Evolutionary conservation across 768 basidiomycete genomes (phyloP).

Genomic region (Boletus pseudo-olivaceus): DNA sequence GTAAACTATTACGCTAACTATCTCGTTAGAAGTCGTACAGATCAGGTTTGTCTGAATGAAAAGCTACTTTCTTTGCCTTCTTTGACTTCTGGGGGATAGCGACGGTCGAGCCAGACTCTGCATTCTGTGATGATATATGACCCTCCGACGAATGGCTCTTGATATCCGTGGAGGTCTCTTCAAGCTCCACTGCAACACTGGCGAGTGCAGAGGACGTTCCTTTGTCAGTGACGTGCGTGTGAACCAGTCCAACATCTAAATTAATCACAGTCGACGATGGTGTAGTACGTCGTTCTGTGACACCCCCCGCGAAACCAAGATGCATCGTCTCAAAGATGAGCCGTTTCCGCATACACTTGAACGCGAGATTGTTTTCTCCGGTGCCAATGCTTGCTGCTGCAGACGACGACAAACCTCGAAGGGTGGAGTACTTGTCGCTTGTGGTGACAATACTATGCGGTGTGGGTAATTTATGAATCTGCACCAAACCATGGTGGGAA

Average conservation of each 20-base stretch:
- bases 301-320: slow-evolving; percentile 82
- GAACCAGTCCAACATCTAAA: slow-evolving; percentile 16
- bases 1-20: background rate
- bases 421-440: slow-evolving; percentile 76
- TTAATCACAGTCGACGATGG: slow-evolving; percentile 34
- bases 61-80: slow-evolving; percentile 65
- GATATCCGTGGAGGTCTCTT: slow-evolving; percentile 23
- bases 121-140: slow-evolving; percentile 7
- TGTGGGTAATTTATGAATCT: slow-evolving; percentile 72
- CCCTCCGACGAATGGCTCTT: slow-evolving; percentile 3
- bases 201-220: slow-evolving; percentile 27
- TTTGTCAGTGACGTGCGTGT: slow-evolving; percentile 15
- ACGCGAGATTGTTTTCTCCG: slow-evolving; percentile 96
- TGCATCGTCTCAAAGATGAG: slow-evolving; percentile 91
- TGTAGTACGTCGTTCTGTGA: slow-evolving; percentile 68
- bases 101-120: slow-evolving; percentile 1
- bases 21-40: slow-evolving; percentile 65
- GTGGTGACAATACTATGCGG: slow-evolving; percentile 71
- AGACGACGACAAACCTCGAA: slow-evolving; percentile 73
- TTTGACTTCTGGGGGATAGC: slow-evolving; percentile 30
- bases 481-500: slow-evolving; percentile 81
- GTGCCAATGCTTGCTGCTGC: slow-evolving; percentile 51
- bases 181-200: slow-evolving; percentile 44
- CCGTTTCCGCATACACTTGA: slow-evolving; percentile 85
- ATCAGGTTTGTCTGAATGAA: slow-evolving; percentile 63